Conservation (phyloP, 805 yeast genomes). For the Candida pini region DNA sequence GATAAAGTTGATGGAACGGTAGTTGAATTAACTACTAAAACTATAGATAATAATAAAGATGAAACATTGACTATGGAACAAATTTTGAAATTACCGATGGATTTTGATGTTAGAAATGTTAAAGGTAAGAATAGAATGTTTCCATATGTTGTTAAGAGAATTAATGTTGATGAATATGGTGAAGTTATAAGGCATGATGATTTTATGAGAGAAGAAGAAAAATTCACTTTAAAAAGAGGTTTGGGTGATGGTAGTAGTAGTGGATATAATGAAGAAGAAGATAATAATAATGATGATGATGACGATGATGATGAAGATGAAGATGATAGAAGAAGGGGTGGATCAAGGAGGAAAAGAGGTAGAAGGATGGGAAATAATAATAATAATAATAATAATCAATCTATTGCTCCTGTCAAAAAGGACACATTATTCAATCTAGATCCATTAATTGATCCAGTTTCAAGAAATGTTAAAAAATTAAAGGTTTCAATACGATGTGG, state of each 20-base stretch:
- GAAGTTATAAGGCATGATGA: constrained; percentile 61
- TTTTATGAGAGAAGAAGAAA: constrained; percentile 50
- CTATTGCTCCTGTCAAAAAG: constrained; percentile 1
- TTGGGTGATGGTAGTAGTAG: constrained; percentile 17
- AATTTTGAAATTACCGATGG: constrained; percentile 42
- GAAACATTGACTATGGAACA: constrained; percentile 29
- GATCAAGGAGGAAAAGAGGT: constrained; percentile 12
- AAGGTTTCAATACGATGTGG: constrained; percentile 57
- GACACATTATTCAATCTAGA: constrained; percentile 20
- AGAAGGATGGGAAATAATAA: constrained; percentile 9
- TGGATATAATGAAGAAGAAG: constrained; percentile 16
- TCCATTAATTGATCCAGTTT: constrained; percentile 19
- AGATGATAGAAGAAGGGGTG: constrained; percentile 16
- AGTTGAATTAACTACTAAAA: constrained; percentile 10
- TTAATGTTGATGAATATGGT: constrained; percentile 84
- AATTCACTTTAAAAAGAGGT: constrained; percentile 27
- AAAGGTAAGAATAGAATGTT: constrained; percentile 61
- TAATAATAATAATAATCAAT: not conserved
- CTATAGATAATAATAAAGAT: constrained; percentile 16
- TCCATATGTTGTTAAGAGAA: constrained; percentile 58
- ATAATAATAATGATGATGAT: constrained; percentile 21
- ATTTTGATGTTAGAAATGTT: constrained; percentile 47
- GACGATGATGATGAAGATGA: constrained; percentile 20
- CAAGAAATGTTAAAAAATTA: constrained; percentile 5
- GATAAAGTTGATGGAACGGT: constrained; percentile 25